Conservation (phyloP, 495 filamentous ascomycete species). For the Trichoderma parareesei region DNA sequence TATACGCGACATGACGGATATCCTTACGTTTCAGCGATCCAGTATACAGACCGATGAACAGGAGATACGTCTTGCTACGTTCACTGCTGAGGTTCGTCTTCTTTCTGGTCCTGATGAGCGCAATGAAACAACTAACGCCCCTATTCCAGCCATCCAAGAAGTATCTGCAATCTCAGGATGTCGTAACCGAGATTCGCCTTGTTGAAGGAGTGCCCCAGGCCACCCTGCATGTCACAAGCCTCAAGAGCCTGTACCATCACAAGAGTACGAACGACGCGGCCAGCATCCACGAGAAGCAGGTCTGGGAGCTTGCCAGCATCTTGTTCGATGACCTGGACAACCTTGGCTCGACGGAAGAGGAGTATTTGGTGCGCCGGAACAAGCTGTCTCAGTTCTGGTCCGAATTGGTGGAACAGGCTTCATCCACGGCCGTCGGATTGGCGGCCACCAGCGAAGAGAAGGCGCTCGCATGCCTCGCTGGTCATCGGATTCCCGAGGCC, state of each 20-base stretch:
- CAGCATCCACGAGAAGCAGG: conserved; percentile 48
- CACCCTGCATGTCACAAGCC: conserved; percentile 19
- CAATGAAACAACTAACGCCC: background rate
- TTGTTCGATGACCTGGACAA: conserved; percentile 68
- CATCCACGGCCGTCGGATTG: conserved; percentile 41
- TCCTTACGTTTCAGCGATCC: conserved; percentile 24
- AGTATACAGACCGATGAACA: conserved; percentile 33
- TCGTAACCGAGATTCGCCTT: conserved; percentile 26
- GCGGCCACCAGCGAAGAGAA: conserved; percentile 63
- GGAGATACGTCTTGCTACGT: conserved; percentile 47
- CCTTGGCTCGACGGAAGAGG: conserved; percentile 22
- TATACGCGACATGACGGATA: conserved; percentile 21
- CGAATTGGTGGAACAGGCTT: conserved; percentile 49
- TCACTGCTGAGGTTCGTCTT: conserved; percentile 39
- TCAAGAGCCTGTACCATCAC: conserved; percentile 23
- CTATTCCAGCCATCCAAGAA: conserved; percentile 15
- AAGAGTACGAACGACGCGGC: conserved; percentile 20
- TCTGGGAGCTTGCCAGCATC: conserved; percentile 73
- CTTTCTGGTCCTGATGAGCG: background rate
- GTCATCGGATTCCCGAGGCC: conserved; percentile 68
- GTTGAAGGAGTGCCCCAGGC: conserved; percentile 42
- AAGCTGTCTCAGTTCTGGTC: conserved; percentile 54
- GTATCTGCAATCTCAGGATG: conserved; percentile 35
- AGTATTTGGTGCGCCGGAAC: conserved; percentile 36
- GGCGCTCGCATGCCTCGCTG: conserved; percentile 70